Base-by-base conservation (phyloP, 2,329 filamentous ascomycete species). In the Lachnellula cervina region DNA sequence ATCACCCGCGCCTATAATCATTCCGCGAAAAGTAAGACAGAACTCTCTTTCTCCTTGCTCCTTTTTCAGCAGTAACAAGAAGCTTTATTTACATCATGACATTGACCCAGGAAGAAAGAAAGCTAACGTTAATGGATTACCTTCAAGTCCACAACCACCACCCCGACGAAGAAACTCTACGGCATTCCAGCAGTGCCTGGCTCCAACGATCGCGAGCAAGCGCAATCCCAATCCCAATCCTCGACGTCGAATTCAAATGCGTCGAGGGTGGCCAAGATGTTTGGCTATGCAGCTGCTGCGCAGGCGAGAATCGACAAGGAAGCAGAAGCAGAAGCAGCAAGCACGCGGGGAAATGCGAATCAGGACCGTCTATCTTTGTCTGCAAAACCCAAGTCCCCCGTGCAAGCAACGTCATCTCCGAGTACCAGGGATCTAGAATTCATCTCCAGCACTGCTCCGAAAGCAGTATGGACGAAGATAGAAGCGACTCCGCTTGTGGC, bases 191-290 rank as follows among this genome's bases (percentile, higher is more conserved):
- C 37, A 32, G 35, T 23, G 16, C 42, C 42, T 32, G 28, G 28
- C 8, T 8, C 28, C 1, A 32, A 32, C 3, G 28, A 32, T 28
- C 25, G 25, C 25, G 25, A 28, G 5, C 5, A 9, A 28, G 8
- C 7, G 2, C 8, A 32, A 32, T 11, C 8, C 2, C 28, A 11
- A 32, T 9, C 28, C 8, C 8, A 9, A 9, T 9, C 28, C 8
- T 32, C 28, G 8, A 28, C 28, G 38, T 49, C 58, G 4, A 54
- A 34, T 23, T 52, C 54, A 16, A 62, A 62, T 35, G 60, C 60
- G 4, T 60, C 52, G 35, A 59, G 56, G 32, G 57, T 63, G 17
- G 61, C 61, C 8, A 61, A 62, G 21, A 46, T 63, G 49, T 62
- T 63, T 56, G 61, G 61, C 8, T 62, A 61, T 43, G 58, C 54